These are phyloP conservation scores for Thermothielavioides terrestris DNA, from an alignment of 495 filamentous ascomycete species.

Conservation along the genomic window DNA sequence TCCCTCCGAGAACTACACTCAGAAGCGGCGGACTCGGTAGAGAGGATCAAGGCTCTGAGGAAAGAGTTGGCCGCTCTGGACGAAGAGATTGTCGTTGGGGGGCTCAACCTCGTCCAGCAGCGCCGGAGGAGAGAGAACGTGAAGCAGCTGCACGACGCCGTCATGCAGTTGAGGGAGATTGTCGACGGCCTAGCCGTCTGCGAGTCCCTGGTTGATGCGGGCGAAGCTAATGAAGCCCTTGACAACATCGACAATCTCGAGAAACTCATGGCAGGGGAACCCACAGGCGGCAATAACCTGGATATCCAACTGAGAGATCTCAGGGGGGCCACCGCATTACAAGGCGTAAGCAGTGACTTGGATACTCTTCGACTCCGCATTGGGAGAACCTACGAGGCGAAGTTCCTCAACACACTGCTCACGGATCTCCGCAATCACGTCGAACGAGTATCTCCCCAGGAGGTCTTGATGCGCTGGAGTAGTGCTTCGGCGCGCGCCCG, in stretches of 20 bases:
- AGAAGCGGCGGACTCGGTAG: constrained; percentile 86
- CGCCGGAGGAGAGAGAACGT: constrained; percentile 77
- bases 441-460: constrained; percentile 57
- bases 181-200: constrained; percentile 67
- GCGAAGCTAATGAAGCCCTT: constrained; percentile 70
- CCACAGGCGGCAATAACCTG: constrained; percentile 14
- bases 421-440: constrained; percentile 76
- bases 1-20: constrained; percentile 83
- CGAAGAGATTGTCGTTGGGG: constrained; percentile 75
- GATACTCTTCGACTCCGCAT: constrained; percentile 66
- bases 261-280: constrained; percentile 63
- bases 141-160: constrained; percentile 68
- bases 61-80: constrained; percentile 74
- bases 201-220: constrained; percentile 71
- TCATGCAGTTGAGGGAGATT: constrained; percentile 71
- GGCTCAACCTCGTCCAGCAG: constrained; percentile 77
- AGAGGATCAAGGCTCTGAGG: constrained; percentile 71
- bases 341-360: constrained; percentile 70
- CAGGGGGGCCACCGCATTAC: constrained; percentile 66
- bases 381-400: constrained; percentile 75
- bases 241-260: constrained; percentile 69
- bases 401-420: constrained; percentile 70
- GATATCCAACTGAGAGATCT: constrained; percentile 53
- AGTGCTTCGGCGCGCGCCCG: constrained; percentile 45
- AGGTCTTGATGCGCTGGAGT: constrained; percentile 71